Base-by-base conservation (phyloP, 495 filamentous ascomycete species). In the Xylaria scruposa region DNA sequence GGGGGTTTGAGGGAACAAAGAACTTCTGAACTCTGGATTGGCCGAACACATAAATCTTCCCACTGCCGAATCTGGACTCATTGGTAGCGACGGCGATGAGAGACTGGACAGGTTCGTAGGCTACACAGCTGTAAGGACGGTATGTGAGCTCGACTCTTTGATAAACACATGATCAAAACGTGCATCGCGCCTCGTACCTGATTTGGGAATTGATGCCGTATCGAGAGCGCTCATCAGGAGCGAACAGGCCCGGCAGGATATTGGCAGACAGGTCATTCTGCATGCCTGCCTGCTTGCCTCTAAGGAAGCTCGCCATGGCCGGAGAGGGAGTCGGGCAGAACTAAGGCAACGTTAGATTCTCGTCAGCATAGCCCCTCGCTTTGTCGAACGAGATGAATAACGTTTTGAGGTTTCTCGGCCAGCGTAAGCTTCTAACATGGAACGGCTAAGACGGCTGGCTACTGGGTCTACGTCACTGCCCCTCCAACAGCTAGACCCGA, bases 71-170 rank as follows among this genome's bases (percentile, higher is more conserved):
- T 72, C 90, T 87, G 46, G 92, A 92, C 81, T 93, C 92, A 78
- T 89, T 90, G 60, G 97, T 98, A 33, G 94, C 96, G 59, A 98
- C 88, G n/a, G 94, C 96, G 40, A 99, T 85, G 38, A 99, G 90
- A 24, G 94, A 97, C 79, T 98, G 96, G 29, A 97, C 86, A 6
- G 96, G 95, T 72, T 98, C 94, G 84, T 97, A 98, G 73, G 95
- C 91, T 54, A 98, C 77, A 31, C 88, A 89, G 73, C 90, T 90
- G 75, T 79, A 17, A 21, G 17, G 61, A 46, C 38, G 24, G 3
- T 17, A 70, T 26, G 10, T 68, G 21, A 66, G 67, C 33, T 15
- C 12, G 26, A 44, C 4, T 64, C 9, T 4, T 3, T 4, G 38
- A 60, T 19, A 3, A 0, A 24, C 38, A 6, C 1, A 47, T 9